Evolutionary conservation across 495 filamentous ascomycete genomes (phyloP), one percentile per base, ranked within the genome.

Genomic region (Tuber aestivum): DNA sequence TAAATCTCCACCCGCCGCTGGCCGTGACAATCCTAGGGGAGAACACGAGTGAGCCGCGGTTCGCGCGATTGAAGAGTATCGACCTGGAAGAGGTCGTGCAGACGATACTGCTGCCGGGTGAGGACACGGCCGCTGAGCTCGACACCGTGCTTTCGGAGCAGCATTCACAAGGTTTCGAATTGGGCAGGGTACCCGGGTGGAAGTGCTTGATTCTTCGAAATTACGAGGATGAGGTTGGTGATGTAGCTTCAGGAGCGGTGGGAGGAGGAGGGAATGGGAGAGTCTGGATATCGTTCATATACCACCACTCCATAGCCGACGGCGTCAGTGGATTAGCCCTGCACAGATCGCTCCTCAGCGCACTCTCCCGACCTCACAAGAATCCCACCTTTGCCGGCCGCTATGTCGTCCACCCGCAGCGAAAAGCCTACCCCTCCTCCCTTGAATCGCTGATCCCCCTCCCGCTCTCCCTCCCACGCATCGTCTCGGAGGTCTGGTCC

Each of bases 21-120:
- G 86, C 85, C 38, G 84, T 85, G 41, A 86, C 87, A 41, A 80
- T 85, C 1, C 79, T 85, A 5, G 82, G 79, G 44, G 87, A 87
- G 69, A 83, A 85, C 68, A 86, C 83, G 0, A 75, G 82, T 32
- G 75, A 83, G n/a, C 82, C 86, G 0, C 85, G 85, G 69, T 87
- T 85, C 56, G 86, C 82, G 18, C 86, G 86, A n/a, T 77, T 87
- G 5, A 84, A 85, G 3, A 73, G 81, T 20, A 82, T 87, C 41
- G 78, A 87, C 50, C 80, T 88, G n/a, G 76, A 81, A 35, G 79
- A 83, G 14, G 74, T 83, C 44, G 81, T 87, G 0, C 74, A 72
- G 1, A 86, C 87, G 41, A 70, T 83, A 35, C 45, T 81, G 18
- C 83, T 84, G 2, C 72, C 80, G 0, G 69, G 74, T 1, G 78